Evolutionary conservation across 1,139 yeast genomes (phyloP), one percentile per base, ranked within the genome.

Genomic region (Candida sp.): DNA sequence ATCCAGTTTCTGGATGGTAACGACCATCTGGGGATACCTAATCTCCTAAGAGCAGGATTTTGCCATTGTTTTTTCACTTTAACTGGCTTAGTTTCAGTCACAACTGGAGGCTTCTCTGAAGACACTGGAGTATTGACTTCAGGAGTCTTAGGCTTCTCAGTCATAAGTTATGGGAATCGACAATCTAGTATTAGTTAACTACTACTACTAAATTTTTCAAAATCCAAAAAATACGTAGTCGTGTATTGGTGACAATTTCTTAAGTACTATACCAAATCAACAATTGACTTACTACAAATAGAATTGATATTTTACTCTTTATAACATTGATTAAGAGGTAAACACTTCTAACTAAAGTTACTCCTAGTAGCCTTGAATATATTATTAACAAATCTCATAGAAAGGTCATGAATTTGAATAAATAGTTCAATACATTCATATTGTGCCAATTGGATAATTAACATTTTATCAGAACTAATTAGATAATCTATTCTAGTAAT

Each of bases 1-100:
- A 81, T 66, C 99, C 98, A 91, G 68, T 91, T 93, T 50, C 97
- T 74, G 1, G 96, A 84, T 0, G 99, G 99, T 21, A 95, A 65
- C 33, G 85, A 77, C 29, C 89, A 56, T 22, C 83, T 67, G 4
- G 90, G 88, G 39, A 93, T 77, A 1, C 99, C 99, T 88, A 93
- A 80, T 58, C 88, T 88, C 53, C 81, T 69, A 43, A 93, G 77
- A 1, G 97, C 97, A 2, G 97, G 97, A 58, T 91, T 91, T 12
- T 84, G 68, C 73, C 81, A 87, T 29, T 82, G 84, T 48, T 75
- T 76, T 49, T 70, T 70, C 2, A 53, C 55, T 5, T 53, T 47
- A 33, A 44, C 41, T 5, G 9, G 38, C 5, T 36, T 9, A 27
- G 38, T 43, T 22, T 36, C 33, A 19, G 40, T 3, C 22, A 39